Conservation (phyloP, 116 monocot genomes). For the Papilionanthe hybrid region DNA sequence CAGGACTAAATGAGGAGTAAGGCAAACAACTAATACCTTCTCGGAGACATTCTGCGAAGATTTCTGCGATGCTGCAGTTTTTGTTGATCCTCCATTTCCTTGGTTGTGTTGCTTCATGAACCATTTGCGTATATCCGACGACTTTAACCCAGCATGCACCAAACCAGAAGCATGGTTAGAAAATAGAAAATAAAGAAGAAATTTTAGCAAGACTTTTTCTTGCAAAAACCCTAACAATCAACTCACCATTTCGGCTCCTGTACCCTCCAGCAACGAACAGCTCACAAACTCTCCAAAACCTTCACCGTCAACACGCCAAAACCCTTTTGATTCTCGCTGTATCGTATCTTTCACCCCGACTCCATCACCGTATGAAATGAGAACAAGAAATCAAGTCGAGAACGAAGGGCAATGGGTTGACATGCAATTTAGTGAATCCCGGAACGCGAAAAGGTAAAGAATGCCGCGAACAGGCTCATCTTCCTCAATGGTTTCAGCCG, state of each 20-base stretch:
- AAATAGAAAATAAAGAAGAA: background rate
- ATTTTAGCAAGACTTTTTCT: background rate
- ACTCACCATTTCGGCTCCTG: slow-evolving; percentile 3
- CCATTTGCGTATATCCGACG: slow-evolving; percentile 93
- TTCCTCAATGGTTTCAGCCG: no score
- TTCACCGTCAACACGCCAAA: background rate
- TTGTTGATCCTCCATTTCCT: slow-evolving; percentile 28
- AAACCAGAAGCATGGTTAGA: background rate
- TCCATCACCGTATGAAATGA: background rate
- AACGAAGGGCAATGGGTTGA: background rate
- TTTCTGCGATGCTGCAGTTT: slow-evolving; percentile 17
- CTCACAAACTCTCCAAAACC: background rate
- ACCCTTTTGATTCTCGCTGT: background rate
- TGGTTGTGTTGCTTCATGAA: slow-evolving; percentile 97
- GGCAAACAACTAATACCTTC: slow-evolving; percentile 10
- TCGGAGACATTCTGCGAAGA: slow-evolving; percentile 8
- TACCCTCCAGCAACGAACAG: background rate
- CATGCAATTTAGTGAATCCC: no score
- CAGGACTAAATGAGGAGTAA: background rate
- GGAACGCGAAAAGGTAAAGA: no score
- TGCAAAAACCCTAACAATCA: background rate
- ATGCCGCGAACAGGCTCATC: no score
- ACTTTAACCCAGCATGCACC: slow-evolving; percentile 3
- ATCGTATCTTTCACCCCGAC: background rate
- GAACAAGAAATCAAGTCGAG: background rate